Evolutionary conservation across 306 rosid species (phyloP).

Genomic region (Medicago arabica): DNA sequence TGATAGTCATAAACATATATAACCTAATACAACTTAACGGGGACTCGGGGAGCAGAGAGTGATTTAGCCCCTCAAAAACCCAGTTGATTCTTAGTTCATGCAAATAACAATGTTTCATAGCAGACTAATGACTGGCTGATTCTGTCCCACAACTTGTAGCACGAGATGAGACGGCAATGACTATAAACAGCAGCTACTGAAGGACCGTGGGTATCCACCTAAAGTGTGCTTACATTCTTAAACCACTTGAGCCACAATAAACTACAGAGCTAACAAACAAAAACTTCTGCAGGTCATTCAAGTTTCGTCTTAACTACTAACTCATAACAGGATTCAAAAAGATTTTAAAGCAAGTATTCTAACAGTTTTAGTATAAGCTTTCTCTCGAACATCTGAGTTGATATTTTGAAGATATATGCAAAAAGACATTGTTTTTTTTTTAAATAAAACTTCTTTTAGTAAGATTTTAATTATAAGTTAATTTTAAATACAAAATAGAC

Average conservation of each 20-base stretch:
- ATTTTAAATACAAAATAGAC: slow-evolving; percentile 21
- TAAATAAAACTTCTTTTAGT: neutral
- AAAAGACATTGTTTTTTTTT: neutral
- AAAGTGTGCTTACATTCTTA: neutral
- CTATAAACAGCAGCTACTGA: slow-evolving; percentile 2
- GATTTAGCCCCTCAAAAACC: neutral
- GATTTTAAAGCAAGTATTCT: neutral
- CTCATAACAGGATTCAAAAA: neutral
- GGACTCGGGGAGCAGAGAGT: neutral
- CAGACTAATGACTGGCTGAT: slow-evolving; percentile 9
- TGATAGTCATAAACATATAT: slow-evolving; percentile 18
- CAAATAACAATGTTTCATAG: neutral
- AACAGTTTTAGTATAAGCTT: slow-evolving; percentile 9
- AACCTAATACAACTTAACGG: slow-evolving; percentile 6
- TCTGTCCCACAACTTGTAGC: slow-evolving; percentile 8
- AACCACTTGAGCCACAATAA: neutral
- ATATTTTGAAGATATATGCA: slow-evolving; percentile 32
- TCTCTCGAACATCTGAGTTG: slow-evolving; percentile 22
- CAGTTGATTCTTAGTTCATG: neutral
- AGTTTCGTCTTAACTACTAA: slow-evolving; percentile 22
- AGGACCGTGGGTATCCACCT: neutral
- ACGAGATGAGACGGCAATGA: slow-evolving; percentile 12
- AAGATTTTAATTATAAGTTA: neutral
- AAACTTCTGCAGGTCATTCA: slow-evolving; percentile 21
- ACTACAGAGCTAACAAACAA: slow-evolving; percentile 30